Evolutionary conservation across 2,329 filamentous ascomycete genomes (phyloP), one percentile per base, ranked within the genome.

Genomic region (Aspergillus puulaauensis): DNA sequence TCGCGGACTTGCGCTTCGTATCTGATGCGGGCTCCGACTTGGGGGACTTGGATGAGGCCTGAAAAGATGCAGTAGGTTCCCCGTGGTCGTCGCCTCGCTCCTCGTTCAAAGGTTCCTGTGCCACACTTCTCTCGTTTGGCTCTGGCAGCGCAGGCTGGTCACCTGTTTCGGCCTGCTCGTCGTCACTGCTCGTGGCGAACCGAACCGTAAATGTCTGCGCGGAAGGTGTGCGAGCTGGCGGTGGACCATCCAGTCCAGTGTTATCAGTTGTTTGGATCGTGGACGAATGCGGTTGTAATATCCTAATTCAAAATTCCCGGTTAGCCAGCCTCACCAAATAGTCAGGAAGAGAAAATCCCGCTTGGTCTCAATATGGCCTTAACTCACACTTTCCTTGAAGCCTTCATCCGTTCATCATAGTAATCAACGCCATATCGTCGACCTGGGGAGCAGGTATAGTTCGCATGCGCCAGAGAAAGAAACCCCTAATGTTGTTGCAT

Each of bases 341-440:
- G 31, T 19, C 21, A 24, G 33, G 9, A 40, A 41, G 31, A 9
- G n/a, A 39, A 19, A 8, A 24, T 40, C n/a, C n/a, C 44, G 33
- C 11, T 21, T 19, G n/a, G 24, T 47, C n/a, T 23, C 31, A 15
- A 17, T 37, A 15, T 14, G 15, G 31, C 1, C 14, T 40, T n/a
- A n/a, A 61, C 64, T 60, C 68, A 79, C 77, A 78, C 70, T 57
- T 65, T 75, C 57, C 70, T 69, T 21, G 68, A 73, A 15, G 79
- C 78, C 63, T 80, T 79, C 80, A 81, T 82, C 33, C 80, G 70
- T 46, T 77, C 75, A 66, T 82, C 80, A 58, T 80, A 82, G 61
- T 77, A 80, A 53, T 82, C 79, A 37, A 76, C 70, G 14, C 80
- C 79, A 69, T 78, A 79, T 50, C 75, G 68, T 54, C 77, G 73